Conservation (phyloP, 257 asterid genomes). For the Scutellaria minor region DNA sequence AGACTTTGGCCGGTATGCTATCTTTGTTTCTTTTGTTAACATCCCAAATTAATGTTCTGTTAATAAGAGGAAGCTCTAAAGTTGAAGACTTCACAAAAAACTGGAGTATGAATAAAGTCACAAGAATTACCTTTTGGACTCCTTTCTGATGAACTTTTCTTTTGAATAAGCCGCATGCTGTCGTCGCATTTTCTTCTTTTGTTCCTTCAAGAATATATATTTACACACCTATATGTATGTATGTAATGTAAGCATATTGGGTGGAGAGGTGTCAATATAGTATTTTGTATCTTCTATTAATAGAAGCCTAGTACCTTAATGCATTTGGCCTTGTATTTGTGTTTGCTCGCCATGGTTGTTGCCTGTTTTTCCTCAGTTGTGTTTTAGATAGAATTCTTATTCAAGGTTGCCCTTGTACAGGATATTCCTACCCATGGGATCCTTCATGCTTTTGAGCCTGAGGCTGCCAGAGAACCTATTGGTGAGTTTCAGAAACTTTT, state of each 20-base stretch:
- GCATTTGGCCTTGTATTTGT: conserved; percentile 18
- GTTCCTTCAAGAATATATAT: conserved; percentile 19
- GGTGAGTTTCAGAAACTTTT: conserved; percentile 51
- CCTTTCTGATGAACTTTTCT: not conserved
- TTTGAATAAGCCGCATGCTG: not conserved
- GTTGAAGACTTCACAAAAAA: not conserved
- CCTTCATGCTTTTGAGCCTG: conserved; percentile 82
- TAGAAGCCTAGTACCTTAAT: not conserved
- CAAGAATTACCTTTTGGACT: conserved; percentile 6
- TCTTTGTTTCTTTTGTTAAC: conserved; percentile 5
- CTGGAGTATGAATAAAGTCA: not conserved
- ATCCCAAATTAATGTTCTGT: conserved; percentile 8
- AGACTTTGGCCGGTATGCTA: not conserved
- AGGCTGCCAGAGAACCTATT: conserved; percentile 48
- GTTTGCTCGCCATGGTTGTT: not conserved
- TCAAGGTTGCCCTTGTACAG: conserved; percentile 41
- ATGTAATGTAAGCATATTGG: not conserved
- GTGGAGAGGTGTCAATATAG: not conserved
- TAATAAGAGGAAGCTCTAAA: not conserved
- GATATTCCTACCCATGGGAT: conserved; percentile 43
- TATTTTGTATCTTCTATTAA: not conserved
- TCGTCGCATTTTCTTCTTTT: not conserved
- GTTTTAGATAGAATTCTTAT: conserved; percentile 27
- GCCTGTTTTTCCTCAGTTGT: conserved; percentile 17
- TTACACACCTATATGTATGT: not conserved